Base-by-base conservation (phyloP, 768 basidiomycete genomes). In the Termitomyces sp. region DNA sequence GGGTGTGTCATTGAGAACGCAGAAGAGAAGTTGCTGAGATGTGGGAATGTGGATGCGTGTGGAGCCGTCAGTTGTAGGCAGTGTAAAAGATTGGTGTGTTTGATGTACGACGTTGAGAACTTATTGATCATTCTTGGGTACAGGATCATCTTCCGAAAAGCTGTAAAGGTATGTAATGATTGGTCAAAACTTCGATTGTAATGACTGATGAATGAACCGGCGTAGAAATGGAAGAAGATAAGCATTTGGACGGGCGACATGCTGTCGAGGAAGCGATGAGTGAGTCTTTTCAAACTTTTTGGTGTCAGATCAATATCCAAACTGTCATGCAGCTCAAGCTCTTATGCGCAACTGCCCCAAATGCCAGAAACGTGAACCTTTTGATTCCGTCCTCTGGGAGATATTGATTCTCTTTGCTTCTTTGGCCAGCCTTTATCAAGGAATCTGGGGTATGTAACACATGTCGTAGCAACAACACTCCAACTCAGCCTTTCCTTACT, bases 181-280 rank as follows among this genome's bases (percentile, higher is more conserved):
- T 32, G 42, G 6, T 10, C 55, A 49, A 1, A 6, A 34, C 46
- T 41, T 26, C 12, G 34, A 6, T 32, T 7, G 27, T 59, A 32
- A 1, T 39, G 22, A 5, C 31, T 37, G 39, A 53, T 7, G 24
- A 37, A 24, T 12, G 18, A 41, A 24, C 13, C 18, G 37, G 59
- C 61, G 37, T 63, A 91, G 92, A 96, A 70, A 74, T 80, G 60
- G 87, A 90, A 59, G 80, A 86, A 13, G 92, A 94, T 67, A 83
- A 80, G 59, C 80, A 83, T 49, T 69, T 94, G 16, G 85, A 92
- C 69, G 85, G 81, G 13, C 79, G 85, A 55, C 93, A 95, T 72
- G 69, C 79, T 1, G 78, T 97, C 29, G 94, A 97, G 67, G 94
- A 97, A 66, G 94, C 94, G 3, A 97, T 97, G 94, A 92, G 91